Evolutionary conservation across 2,329 filamentous ascomycete species (phyloP), one percentile per base, ranked within the genome.

Genomic region (Chrysoporthe deuterocubensis): DNA sequence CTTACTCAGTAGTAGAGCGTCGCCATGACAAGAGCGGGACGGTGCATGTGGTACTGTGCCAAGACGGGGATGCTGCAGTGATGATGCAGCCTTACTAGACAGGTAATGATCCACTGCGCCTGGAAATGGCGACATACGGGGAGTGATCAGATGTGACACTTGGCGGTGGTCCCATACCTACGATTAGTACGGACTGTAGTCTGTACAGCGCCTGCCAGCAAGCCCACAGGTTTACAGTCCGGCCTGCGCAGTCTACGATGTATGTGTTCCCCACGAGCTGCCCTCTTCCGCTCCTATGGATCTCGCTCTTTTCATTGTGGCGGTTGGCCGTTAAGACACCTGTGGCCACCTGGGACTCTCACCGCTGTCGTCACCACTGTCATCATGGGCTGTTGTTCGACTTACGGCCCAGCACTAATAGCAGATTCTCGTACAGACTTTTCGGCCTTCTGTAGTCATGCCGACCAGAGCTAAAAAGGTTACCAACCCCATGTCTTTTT

Each of bases 361-460:
- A 44, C 44, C 44, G 6, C 32, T 65, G 68, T 67, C 67, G 64
- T 69, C 67, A 69, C 64, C 58, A 43, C 62, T 58, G 67, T 66
- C 64, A 68, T 68, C 11, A 66, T 69, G 62, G 43, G 34, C 13
- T 26, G 48, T 21, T 42, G 11, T 44, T 68, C 62, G 68, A 65
- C 52, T 42, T 21, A 59, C 26, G 42, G 52, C 40, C 14, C n/a
- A 57, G 62, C 42, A 57, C 50, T 37, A 34, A 64, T 34, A 34
- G 8, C 4, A 37, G 2, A 52, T 44, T 9, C 11, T 3, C 37
- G 61, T 54, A 26, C 61, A 43, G 44, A 43, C n/a, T 26, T 54
- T 26, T 21, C 11, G 4, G 6, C 21, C 4, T 34, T 54, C 13
- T 52, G 11, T 5, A 13, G 26, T 34, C 14, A 13, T 26, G 14